These are phyloP conservation scores for Cladosporium oxysporum DNA, from an alignment of 2,329 filamentous ascomycete species.

Conservation along the genomic window DNA sequence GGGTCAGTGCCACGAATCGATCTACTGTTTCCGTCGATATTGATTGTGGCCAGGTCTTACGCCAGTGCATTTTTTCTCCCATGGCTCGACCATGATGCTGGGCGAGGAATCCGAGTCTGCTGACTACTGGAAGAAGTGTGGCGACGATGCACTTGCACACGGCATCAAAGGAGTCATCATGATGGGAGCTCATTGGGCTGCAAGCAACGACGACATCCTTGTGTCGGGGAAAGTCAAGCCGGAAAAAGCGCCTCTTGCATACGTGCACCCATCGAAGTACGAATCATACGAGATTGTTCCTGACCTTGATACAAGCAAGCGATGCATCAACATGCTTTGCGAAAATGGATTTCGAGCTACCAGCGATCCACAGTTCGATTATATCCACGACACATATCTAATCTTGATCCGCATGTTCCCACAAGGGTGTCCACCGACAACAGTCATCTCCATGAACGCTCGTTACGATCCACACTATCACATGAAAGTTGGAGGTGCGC, in stretches of 20 bases:
- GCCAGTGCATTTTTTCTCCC: conserved; percentile 68
- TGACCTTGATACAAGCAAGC: conserved; percentile 56
- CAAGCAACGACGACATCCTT: conserved; percentile 55
- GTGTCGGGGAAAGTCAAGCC: conserved; percentile 63
- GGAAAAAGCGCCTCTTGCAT: conserved; percentile 64
- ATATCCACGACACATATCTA: conserved; percentile 72
- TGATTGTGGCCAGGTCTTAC: conserved; percentile 42
- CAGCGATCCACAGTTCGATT: conserved; percentile 61
- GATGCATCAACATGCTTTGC: conserved; percentile 53
- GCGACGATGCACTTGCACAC: conserved; percentile 61
- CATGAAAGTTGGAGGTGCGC: conserved; percentile 57
- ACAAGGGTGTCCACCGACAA: conserved; percentile 63
- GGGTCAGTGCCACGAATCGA: too few relatives aligned
- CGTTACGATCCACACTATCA: conserved; percentile 59
- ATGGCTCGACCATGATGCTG: conserved; percentile 72
- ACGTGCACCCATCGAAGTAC: conserved; percentile 67
- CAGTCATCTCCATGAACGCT: conserved; percentile 58
- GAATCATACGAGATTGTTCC: conserved; percentile 61
- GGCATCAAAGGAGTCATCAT: conserved; percentile 65
- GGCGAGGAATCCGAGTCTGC: conserved; percentile 64
- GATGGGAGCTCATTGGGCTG: conserved; percentile 65
- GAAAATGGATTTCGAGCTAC: conserved; percentile 56
- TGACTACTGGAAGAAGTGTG: conserved; percentile 66
- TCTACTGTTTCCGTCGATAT: too few relatives aligned
- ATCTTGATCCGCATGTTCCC: conserved; percentile 72